A percentile compares a stretch with the other conserved stretches of the same genome.
Evolutionary conservation across 2,329 filamentous ascomycete genomes (phyloP).

Genomic region (Ophiocordyceps camponoti-saundersi): DNA sequence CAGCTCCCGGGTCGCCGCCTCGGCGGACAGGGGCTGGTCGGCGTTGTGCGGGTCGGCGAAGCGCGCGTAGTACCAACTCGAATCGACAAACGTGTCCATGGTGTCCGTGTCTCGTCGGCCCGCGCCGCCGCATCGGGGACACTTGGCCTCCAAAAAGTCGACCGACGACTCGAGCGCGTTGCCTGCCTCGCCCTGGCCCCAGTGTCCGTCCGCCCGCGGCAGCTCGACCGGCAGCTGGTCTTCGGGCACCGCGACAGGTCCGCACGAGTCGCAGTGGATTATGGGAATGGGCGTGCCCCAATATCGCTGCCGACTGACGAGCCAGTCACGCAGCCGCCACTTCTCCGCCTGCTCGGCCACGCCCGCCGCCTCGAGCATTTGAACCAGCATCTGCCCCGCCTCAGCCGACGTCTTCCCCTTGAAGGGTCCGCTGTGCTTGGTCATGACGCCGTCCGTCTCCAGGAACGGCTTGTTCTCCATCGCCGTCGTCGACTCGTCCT

Average conservation of each 20-base stretch:
- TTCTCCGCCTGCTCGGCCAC: conserved; percentile 49
- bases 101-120: conserved; percentile 80
- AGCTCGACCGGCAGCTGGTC: conserved; percentile 61
- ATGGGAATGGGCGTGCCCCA: conserved; percentile 88
- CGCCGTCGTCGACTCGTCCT: conserved; percentile 26
- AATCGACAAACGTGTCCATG: conserved; percentile 94
- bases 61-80: conserved; percentile 82
- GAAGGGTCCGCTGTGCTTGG: conserved; percentile 46
- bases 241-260: conserved; percentile 61
- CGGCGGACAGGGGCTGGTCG: conserved; percentile 41
- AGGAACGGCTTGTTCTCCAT: conserved; percentile 38
- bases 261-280: conserved; percentile 62
- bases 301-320: conserved; percentile 82
- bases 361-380: conserved; percentile 32
- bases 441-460: conserved; percentile 47
- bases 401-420: conserved; percentile 44
- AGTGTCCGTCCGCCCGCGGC: conserved; percentile 35
- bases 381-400: conserved; percentile 43
- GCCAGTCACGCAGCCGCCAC: conserved; percentile 76
- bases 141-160: conserved; percentile 59
- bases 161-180: conserved; percentile 20
- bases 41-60: conserved; percentile 57
- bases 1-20: conserved; percentile 34
- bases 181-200: too few relatives aligned
- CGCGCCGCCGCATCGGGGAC: conserved; percentile 52